Evolutionary conservation across 192 early-diverging fungal species (phyloP).

Genomic region (Umbelopsis vinacea): DNA sequence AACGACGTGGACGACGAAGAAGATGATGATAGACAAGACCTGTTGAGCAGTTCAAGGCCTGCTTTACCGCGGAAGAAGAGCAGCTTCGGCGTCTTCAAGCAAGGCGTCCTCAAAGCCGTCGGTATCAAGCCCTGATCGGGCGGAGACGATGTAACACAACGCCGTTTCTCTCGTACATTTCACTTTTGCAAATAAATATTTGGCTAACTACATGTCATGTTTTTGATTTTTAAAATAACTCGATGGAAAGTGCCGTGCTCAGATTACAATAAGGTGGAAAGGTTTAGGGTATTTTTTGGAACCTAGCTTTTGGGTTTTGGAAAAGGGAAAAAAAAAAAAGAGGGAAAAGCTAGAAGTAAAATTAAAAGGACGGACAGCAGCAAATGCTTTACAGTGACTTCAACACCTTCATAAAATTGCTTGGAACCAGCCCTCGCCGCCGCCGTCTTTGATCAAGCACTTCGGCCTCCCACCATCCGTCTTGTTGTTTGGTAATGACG

Average conservation of each 20-base stretch:
- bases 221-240: no score
- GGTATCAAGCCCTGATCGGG: neutral
- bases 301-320: neutral
- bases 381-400: neutral
- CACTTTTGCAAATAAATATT: no score
- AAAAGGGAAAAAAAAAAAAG: no score
- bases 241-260: neutral
- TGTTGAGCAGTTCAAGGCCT: neutral
- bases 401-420: conserved; percentile 36
- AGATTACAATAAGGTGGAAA: neutral
- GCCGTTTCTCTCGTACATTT: no score
- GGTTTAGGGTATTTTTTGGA: conserved; percentile 14
- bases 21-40: neutral
- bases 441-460: conserved; percentile 31
- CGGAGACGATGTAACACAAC: neutral
- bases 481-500: conserved; percentile 47
- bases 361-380: neutral
- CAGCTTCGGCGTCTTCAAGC: neutral
- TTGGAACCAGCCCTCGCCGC: conserved; percentile 37
- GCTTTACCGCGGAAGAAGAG: neutral
- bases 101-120: conserved; percentile 3
- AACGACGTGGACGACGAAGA: neutral
- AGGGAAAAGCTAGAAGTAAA: neutral
- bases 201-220: no score
- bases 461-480: conserved; percentile 67